phyloP scores from a whole-genome alignment of 441 rosid genomes.

The Bocquillonia castaneifolia region DNA sequence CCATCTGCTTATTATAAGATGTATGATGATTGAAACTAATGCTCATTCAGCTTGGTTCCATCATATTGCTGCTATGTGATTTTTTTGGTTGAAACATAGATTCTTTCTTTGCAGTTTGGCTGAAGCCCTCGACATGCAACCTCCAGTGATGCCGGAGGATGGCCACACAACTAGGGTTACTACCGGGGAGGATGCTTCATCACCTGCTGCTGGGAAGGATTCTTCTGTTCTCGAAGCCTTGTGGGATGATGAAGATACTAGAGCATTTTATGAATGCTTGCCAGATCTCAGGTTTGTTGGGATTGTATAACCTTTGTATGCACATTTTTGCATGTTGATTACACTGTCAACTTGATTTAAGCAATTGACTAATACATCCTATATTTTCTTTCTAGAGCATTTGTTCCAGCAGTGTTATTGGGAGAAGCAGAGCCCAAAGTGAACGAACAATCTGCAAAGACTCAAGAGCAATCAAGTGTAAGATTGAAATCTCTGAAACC shows the following conservation, averaged over 20 bases:
- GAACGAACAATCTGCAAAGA: conserved; percentile 68
- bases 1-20: not conserved
- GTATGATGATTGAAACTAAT: not conserved
- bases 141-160: conserved; percentile 98
- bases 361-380: conserved; percentile 6
- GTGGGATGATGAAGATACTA: conserved; percentile 99
- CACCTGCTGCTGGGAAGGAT: conserved; percentile 74
- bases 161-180: conserved; percentile 91
- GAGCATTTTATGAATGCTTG: conserved; percentile 89
- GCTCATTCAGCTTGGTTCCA: not conserved
- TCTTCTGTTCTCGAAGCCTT: conserved; percentile 66
- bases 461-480: conserved; percentile 70
- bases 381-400: conserved; percentile 61
- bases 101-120: conserved; percentile 59
- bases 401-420: conserved; percentile 95
- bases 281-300: conserved; percentile 91
- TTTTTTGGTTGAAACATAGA: not conserved
- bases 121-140: conserved; percentile 96
- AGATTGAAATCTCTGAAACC: conserved; percentile 33
- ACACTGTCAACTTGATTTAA: not conserved
- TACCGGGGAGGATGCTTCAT: conserved; percentile 75
- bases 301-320: conserved; percentile 1
- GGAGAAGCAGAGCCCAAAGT: conserved; percentile 87
- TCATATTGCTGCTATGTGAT: not conserved
- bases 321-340: not conserved